Base-by-base conservation (phyloP, 495 filamentous ascomycete species). In the Tuber indicum region DNA sequence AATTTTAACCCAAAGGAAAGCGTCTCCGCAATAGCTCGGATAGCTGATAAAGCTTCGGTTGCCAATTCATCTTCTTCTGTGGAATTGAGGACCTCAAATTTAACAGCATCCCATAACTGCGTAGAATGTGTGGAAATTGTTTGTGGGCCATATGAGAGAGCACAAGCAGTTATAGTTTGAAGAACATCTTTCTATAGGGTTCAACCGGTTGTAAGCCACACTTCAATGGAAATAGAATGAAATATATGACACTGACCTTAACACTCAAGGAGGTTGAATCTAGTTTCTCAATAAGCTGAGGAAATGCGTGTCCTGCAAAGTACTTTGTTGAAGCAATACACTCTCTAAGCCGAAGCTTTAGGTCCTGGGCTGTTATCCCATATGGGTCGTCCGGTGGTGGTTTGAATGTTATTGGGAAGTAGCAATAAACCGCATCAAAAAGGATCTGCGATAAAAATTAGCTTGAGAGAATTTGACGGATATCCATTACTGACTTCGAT, bases 351-450 rank as follows among this genome's bases (percentile, higher is more conserved):
- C 91, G 87, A 62, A 86, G 86, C 77, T 93, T 93, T 71, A 93
- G 83, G 77, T 93, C 89, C 83, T 93, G 91, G 7, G 91, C 88
- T 43, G 91, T 92, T 75, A 93, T 92, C 8, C 90, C 89, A 70
- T 92, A 93, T 7, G 91, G 91, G 80, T 93, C 91, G 75, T 92
- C 90, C 14, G 91, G 91, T 0, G 91, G 91, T 36, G 91, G 91
- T 78, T 88, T 87, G 83, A 93, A 93, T 0, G 91, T 92, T 74
- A 93, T 93, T 0, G 91, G 91, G 81, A 93, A 93, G 83, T 93
- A 93, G 77, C 92, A 92, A 82, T 92, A 93, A 23, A 91, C 90
- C 6, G 91, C 86, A 77, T 93, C 91, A 82, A 93, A 93, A 26
- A 93, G 84, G 17, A 86, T 84, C 89, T 91, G 82, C 75, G 14